A percentile compares a stretch with the other conserved stretches of the same genome.
phyloP scores from a whole-genome alignment of 2,329 filamentous ascomycete species.

The Neodidymelliopsis sp. region DNA sequence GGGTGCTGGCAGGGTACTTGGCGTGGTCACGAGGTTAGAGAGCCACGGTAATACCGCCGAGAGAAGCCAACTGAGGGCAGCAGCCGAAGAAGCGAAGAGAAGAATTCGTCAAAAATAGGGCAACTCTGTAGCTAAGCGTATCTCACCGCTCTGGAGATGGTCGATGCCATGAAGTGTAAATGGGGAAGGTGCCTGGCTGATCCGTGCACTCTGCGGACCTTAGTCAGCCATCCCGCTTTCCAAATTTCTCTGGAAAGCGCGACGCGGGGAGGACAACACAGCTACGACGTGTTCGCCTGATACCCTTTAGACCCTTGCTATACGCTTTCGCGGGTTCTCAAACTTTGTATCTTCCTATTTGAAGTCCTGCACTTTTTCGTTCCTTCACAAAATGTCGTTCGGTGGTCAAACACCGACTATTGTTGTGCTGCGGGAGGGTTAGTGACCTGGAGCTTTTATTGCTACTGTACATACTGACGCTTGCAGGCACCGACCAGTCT shows the following conservation, averaged over 20 bases:
- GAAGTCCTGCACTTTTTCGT: slow-evolving; percentile 17
- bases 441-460: slow-evolving; percentile 51
- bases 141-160: neutral
- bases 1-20: slow-evolving; percentile 5
- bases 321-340: slow-evolving; percentile 9
- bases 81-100: neutral
- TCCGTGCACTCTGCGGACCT: slow-evolving; percentile 6
- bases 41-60: neutral
- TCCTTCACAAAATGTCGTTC: slow-evolving; percentile 77
- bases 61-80: neutral
- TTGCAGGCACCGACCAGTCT: slow-evolving; percentile 89
- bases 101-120: neutral
- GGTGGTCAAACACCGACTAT: slow-evolving; percentile 97
- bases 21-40: slow-evolving; percentile 11
- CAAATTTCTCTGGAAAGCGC: slow-evolving; percentile 40
- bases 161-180: neutral
- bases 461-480: slow-evolving; percentile 28
- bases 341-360: slow-evolving; percentile 39
- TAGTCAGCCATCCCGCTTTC: slow-evolving; percentile 22
- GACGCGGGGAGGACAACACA: slow-evolving; percentile 37
- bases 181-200: slow-evolving; percentile 5
- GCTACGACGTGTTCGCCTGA: slow-evolving; percentile 29
- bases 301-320: slow-evolving; percentile 12
- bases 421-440: slow-evolving; percentile 96
- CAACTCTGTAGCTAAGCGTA: neutral